Conservation (phyloP, 1,284 basidiomycete species). For the Trichosporon ovoides region DNA sequence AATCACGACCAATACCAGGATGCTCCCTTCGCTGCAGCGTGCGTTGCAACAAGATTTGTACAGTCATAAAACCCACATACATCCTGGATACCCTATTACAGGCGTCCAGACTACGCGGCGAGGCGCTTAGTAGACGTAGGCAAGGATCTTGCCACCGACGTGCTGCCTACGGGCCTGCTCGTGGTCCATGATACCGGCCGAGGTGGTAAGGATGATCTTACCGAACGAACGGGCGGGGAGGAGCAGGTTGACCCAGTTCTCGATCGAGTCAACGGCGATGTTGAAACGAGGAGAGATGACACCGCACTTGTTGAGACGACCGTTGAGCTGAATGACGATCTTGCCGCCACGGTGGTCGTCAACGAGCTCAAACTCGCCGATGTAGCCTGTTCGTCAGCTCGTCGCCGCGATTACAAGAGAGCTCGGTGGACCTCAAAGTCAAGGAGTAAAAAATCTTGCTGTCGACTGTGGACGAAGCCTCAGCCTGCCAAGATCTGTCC, state of each 20-base stretch:
- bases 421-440: not conserved
- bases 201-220: constrained; percentile 91
- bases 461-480: constrained; percentile 4
- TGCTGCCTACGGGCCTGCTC: constrained; percentile 99
- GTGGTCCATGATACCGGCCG: constrained; percentile 97
- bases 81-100: constrained; percentile 18
- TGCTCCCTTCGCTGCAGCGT: not conserved
- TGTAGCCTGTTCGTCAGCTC: constrained; percentile 66
- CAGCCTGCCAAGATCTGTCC: constrained; percentile 23
- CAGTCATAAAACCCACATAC: constrained; percentile 13
- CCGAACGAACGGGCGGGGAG: constrained; percentile 94
- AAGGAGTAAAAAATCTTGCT: not conserved
- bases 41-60: not conserved
- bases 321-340: constrained; percentile 97
- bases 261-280: constrained; percentile 78
- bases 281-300: constrained; percentile 99
- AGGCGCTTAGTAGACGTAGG: constrained; percentile 49
- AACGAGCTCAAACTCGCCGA: constrained; percentile 98
- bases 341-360: constrained; percentile 99
- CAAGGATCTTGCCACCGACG: constrained; percentile 55
- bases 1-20: not conserved
- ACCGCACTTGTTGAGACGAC: constrained; percentile 96
- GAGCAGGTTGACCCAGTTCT: constrained; percentile 70
- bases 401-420: not conserved
- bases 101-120: constrained; percentile 7